Base-by-base conservation (phyloP, 2,329 filamentous ascomycete genomes). In the Talaromyces atroroseus region DNA sequence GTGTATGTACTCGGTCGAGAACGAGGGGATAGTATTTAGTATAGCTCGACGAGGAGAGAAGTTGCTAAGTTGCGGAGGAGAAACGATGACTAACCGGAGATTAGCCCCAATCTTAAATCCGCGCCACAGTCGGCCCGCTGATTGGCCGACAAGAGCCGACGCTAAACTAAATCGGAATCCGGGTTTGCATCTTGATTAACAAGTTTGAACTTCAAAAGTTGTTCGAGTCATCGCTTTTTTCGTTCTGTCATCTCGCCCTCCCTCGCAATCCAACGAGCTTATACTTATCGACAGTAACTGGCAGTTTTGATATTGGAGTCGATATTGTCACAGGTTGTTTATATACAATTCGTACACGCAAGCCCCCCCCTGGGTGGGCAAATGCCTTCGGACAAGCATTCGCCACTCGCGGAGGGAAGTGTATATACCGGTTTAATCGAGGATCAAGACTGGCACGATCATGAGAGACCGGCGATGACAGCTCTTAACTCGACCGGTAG, bases 391-490 rank as follows among this genome's bases (percentile, higher is more conserved):
- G 60, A 58, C 57, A 61, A 57, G 58, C 62, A 63, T 60, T 65
- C 65, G 58, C 64, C 34, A 51, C 36, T 18, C 18, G 23, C 21
- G 42, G 20, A 44, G 56, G 49, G 5, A 44, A 40, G 47, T 54
- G 29, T 44, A 49, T 42, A 54, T 54, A 45, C 52, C 32, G 52
- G 48, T 18, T 49, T 54, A 20, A 36, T 42, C 49, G 48, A 52
- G 54, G 24, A 48, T 44, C 55, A 50, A 48, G 55, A 54, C 68
- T 72, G 67, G 66, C 59, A 65, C 44, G 58, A 62, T 63, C 63
- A 68, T 71, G 65, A 70, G 55, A 60, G 62, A 59, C 62, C 63
- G 58, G 64, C 62, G 60, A 74, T 74, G 71, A 63, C 67, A 56
- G 57, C 64, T 57, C 61, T 62, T 62, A 61, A 66, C 60, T 65